Base-by-base conservation (phyloP, 768 basidiomycete species). In the Mycena amicta region DNA sequence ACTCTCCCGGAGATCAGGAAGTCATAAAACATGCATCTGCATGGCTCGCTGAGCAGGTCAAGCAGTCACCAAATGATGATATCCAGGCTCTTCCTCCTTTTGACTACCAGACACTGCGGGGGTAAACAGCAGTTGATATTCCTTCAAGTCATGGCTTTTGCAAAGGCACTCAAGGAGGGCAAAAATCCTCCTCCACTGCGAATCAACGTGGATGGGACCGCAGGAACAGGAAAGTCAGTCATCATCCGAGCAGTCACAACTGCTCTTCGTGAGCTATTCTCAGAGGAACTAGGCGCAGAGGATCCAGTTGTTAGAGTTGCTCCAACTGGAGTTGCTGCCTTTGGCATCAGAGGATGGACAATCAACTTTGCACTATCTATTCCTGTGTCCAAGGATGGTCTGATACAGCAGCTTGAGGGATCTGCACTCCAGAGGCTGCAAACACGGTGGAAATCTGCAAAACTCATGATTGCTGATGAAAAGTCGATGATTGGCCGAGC, bases 181-280 rank as follows among this genome's bases (percentile, higher is more conserved):
- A 37, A 23, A 2, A 26, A 33, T 25, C 61, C 57, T n/a, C 46
- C 40, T 3, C 50, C 61, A 13, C 53, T 63, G n/a, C 39, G 57
- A 1, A 59, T 70, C 50, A 69, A 71, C 55, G 58, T 70, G 16
- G 69, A 71, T 61, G 69, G 66, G 5, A 68, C 68, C n/a, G 68
- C 69, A n/a, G 70, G 70, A 16, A 65, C 63, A 45, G 66, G 69
- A 40, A 71, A 70, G 53, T 65, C 70, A 30, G 67, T 66, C 45
- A 54, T 70, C 0, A 71, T 70, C 25, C 66, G 66, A 57, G 55
- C 64, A 11, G 66, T 69, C n/a, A 67, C 62, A 30, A 27, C 60
- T 28, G 64, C 63, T 11, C 58, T 70, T 8, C 13, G 61, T 12
- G 47, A 69, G 16, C 46, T 63, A 45, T 66, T 41, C 18, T 2